Percentiles rank a stretch among this genome's conserved stretches.
These are phyloP conservation scores for Ogataea parapolymorpha DNA, from an alignment of 805 yeast genomes.

Conservation along the genomic window DNA sequence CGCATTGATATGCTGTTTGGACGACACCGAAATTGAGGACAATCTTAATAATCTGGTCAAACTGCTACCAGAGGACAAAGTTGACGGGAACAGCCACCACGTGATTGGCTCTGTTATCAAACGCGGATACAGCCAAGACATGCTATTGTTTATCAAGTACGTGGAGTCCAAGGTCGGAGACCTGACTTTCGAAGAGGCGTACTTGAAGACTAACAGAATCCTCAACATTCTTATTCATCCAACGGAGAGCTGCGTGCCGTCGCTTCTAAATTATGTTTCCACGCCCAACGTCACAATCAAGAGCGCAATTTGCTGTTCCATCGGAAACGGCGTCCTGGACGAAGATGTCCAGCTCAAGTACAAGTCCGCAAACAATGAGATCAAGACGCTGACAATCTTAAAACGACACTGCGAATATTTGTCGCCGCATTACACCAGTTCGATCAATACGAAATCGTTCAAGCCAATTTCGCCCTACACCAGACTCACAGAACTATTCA, in stretches of 20 bases:
- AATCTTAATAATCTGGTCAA: slow-evolving; percentile 44
- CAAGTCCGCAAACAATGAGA: slow-evolving; percentile 50
- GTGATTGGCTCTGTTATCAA: slow-evolving; percentile 71
- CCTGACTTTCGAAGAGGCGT: slow-evolving; percentile 92
- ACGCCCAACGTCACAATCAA: slow-evolving; percentile 89
- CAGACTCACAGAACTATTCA: slow-evolving; percentile 84
- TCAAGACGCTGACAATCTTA: slow-evolving; percentile 36
- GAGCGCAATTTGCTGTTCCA: slow-evolving; percentile 86
- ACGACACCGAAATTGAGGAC: slow-evolving; percentile 57
- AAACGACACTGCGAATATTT: slow-evolving; percentile 39
- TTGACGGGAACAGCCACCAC: slow-evolving; percentile 45
- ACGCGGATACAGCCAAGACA: slow-evolving; percentile 85
- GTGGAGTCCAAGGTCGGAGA: slow-evolving; percentile 75
- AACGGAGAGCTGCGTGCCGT: slow-evolving; percentile 63
- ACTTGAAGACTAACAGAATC: slow-evolving; percentile 69
- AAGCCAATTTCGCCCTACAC: slow-evolving; percentile 67
- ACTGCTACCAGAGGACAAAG: slow-evolving; percentile 34
- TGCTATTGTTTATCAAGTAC: slow-evolving; percentile 71
- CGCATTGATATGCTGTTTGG: slow-evolving; percentile 71
- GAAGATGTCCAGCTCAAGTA: slow-evolving; percentile 59
- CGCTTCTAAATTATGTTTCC: slow-evolving; percentile 80
- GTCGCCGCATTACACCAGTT: slow-evolving; percentile 41
- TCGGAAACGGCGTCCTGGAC: slow-evolving; percentile 68
- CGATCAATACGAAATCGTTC: slow-evolving; percentile 17
- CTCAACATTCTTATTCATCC: slow-evolving; percentile 87